Conservation (phyloP, 2,329 filamentous ascomycete genomes). For the Cladosporium velox region DNA sequence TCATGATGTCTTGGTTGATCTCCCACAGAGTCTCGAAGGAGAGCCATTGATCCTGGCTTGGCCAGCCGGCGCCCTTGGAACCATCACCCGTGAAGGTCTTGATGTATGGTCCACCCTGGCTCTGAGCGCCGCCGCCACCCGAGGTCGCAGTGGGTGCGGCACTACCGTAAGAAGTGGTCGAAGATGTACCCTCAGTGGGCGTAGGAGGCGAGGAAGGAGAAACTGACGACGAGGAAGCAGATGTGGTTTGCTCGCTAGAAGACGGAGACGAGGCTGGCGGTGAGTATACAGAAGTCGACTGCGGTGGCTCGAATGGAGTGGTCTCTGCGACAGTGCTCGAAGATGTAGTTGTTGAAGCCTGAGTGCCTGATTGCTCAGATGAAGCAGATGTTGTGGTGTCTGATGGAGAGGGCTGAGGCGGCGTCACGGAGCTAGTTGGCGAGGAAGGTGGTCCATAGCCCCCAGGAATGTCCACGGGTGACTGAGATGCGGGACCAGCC, state of each 20-base stretch:
- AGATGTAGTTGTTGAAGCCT: neutral
- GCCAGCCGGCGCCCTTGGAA: slow-evolving; percentile 30
- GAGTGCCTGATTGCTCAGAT: neutral
- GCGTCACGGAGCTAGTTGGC: neutral
- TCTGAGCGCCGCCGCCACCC: neutral
- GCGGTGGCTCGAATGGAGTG: slow-evolving; percentile 8
- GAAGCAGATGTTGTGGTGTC: neutral
- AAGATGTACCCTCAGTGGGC: slow-evolving; percentile 2
- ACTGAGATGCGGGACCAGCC: neutral
- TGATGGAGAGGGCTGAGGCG: neutral
- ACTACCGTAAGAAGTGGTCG: slow-evolving; percentile 9
- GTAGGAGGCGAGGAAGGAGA: neutral
- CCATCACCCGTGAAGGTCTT: slow-evolving; percentile 28
- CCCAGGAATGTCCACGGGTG: neutral
- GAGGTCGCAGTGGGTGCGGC: slow-evolving; percentile 13
- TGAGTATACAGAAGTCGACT: slow-evolving; percentile 16
- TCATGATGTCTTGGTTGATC: slow-evolving; percentile 40
- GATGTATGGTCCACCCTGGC: slow-evolving; percentile 14
- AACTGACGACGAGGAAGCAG: slow-evolving; percentile 3
- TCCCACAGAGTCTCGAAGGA: slow-evolving; percentile 36
- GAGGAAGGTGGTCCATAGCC: neutral
- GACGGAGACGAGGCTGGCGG: neutral
- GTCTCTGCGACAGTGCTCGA: neutral
- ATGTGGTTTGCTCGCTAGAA: neutral
- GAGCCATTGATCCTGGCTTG: slow-evolving; percentile 28